Base-by-base conservation (phyloP, 2,329 filamentous ascomycete genomes). In the Penicillium sp. region DNA sequence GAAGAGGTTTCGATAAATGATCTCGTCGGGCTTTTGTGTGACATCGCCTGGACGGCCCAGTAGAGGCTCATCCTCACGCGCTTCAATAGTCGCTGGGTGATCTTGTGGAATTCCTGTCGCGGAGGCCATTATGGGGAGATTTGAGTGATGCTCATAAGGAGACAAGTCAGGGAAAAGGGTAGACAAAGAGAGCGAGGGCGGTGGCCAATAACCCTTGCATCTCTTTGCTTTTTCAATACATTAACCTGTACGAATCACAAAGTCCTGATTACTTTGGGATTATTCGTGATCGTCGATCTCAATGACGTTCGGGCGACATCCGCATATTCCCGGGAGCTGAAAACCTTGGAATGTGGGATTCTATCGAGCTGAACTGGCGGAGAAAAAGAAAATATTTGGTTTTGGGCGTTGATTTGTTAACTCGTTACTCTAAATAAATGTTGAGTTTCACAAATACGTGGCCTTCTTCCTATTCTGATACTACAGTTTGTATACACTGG, bases 1-100 rank as follows among this genome's bases (percentile, higher is more conserved):
- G 59, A 88, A 77, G 39, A 96, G 79, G 67, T 96, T 96, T 64
- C 80, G 79, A 58, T 83, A 77, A 50, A 95, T 79, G 25, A 84
- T 78, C 56, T 83, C 80, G 16, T 82, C 81, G 37, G 87, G 82
- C 55, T 77, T 76, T 76, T 95, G 90, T 46, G 84, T 82, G 10
- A 84, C 89, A 75, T 92, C 89, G 45, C 90, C 90, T 41, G 85
- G 80, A 47, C 80, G 78, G 50, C 87, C 88, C 32, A 93, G 78
- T 50, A 93, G 77, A 60, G 89, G 89, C 66, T 90, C 86, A 49
- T 86, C 80, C 67, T 90, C 87, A 40, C 72, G 73, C 21, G 65
- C 63, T 57, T 68, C 42, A 59, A 70, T 64, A 55, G 70, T 68
- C 53, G 75, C 70, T 48, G 75, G 73, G 59, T 75, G 73, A 40